phyloP scores from a whole-genome alignment of 2,329 filamentous ascomycete species.

The Chrysosporium queenslandicum region DNA sequence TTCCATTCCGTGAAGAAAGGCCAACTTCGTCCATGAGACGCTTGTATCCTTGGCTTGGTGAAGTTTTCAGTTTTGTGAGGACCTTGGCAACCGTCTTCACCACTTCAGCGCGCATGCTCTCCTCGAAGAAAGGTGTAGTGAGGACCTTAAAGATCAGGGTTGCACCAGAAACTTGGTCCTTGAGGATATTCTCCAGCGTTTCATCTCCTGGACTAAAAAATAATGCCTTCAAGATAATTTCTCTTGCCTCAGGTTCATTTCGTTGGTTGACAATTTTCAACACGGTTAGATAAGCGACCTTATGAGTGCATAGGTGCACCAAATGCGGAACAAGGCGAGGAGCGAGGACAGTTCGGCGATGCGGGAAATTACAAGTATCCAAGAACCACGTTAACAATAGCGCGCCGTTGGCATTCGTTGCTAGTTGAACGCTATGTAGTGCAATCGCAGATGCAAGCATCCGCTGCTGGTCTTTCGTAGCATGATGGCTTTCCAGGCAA shows the following conservation, averaged over 20 bases:
- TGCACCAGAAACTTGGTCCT: conserved; percentile 81
- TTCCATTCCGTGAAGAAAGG: conserved; percentile 49
- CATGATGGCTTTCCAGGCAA: conserved; percentile 89
- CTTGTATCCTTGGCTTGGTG: conserved; percentile 93
- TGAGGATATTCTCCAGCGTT: conserved; percentile 78
- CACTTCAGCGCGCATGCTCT: conserved; percentile 75
- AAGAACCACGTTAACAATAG: conserved; percentile 94
- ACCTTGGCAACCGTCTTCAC: conserved; percentile 88
- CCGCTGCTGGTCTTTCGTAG: conserved; percentile 88
- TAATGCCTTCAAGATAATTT: conserved; percentile 77
- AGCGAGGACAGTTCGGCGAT: conserved; percentile 79
- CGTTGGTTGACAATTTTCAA: conserved; percentile 98
- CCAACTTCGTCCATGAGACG: conserved; percentile 97
- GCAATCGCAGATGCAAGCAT: conserved; percentile 91
- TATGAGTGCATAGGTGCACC: conserved; percentile 93
- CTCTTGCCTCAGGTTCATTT: conserved; percentile 81
- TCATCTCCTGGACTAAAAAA: conserved; percentile 88
- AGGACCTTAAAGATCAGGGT: conserved; percentile 98
- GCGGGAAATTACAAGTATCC: conserved; percentile 92
- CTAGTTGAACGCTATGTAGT: conserved; percentile 91
- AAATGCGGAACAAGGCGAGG: conserved; percentile 86
- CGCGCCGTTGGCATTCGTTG: conserved; percentile 91
- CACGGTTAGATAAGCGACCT: conserved; percentile 93
- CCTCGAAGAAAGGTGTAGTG: conserved; percentile 94
- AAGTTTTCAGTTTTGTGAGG: conserved; percentile 78